These are phyloP conservation scores for Nannizziopsis barbatae DNA, from an alignment of 2,329 filamentous ascomycete species.

Conservation along the genomic window DNA sequence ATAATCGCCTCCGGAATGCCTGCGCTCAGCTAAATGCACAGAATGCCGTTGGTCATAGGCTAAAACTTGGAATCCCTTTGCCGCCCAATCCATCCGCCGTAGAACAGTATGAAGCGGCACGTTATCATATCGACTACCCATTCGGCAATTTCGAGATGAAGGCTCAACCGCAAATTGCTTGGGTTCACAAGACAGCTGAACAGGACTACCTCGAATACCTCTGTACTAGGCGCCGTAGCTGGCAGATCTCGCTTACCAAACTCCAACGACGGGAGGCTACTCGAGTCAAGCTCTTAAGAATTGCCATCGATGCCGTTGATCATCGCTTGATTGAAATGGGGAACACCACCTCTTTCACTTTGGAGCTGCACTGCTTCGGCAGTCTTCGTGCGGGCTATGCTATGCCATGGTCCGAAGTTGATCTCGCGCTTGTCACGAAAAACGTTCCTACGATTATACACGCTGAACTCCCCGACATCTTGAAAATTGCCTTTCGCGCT, in stretches of 20 bases:
- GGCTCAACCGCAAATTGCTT: too few species aligned
- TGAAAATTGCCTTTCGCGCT: constrained; percentile 51
- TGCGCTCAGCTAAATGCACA: constrained; percentile 12
- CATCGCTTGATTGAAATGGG: neutral
- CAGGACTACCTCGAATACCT: constrained; percentile 9
- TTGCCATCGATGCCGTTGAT: constrained; percentile 3
- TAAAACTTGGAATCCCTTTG: neutral
- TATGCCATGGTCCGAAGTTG: constrained; percentile 80
- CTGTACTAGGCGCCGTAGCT: neutral
- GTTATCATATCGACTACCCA: constrained; percentile 11
- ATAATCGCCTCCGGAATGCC: constrained; percentile 13
- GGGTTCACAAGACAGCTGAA: neutral
- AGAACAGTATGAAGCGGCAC: constrained; percentile 13
- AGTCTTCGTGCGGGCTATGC: constrained; percentile 78
- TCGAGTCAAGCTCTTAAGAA: constrained; percentile 2
- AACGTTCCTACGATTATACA: constrained; percentile 43
- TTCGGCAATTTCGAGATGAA: neutral
- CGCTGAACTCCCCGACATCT: constrained; percentile 57
- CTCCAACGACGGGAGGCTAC: constrained; percentile 8
- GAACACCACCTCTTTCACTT: neutral
- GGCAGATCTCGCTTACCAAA: constrained; percentile 2
- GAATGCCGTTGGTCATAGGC: constrained; percentile 1
- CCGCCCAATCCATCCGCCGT: constrained; percentile 6
- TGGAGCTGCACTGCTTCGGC: constrained; percentile 59
- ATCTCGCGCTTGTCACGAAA: constrained; percentile 47